A percentile compares a stretch with the other conserved stretches of the same genome.
phyloP scores from a whole-genome alignment of 148 eudicot species.

The Rhododendron ferrugineum region DNA sequence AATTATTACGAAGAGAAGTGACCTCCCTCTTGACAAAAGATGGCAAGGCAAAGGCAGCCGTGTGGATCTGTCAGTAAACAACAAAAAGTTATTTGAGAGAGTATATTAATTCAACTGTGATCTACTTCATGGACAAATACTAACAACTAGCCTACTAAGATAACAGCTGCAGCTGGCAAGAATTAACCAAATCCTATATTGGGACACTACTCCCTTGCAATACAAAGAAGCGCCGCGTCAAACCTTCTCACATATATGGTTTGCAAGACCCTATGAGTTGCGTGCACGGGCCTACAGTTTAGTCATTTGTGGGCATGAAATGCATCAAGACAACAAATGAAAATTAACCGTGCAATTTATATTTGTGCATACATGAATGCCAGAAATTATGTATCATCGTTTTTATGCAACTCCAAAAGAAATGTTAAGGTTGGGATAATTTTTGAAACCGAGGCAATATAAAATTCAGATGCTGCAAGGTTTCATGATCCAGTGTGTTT shows the following conservation, averaged over 20 bases:
- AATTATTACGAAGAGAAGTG: slow-evolving; percentile 31
- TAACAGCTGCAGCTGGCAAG: neutral
- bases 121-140: neutral
- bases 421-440: neutral
- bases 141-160: neutral
- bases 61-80: slow-evolving; percentile 51
- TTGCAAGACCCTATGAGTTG: neutral
- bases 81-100: neutral
- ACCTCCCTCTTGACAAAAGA: slow-evolving; percentile 73
- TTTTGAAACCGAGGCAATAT: neutral
- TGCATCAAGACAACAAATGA: neutral
- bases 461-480: neutral
- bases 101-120: neutral
- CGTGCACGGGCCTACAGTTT: neutral
- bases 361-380: neutral
- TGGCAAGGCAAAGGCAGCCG: slow-evolving; percentile 86
- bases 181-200: neutral
- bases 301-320: neutral
- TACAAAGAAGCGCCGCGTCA: neutral
- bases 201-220: neutral
- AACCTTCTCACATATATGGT: neutral
- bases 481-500: neutral
- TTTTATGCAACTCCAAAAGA: neutral
- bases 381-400: neutral
- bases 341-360: neutral